Evolutionary conservation across 192 early-diverging fungal species (phyloP), one percentile per base, ranked within the genome.

Genomic region (Mortierella antarctica): DNA sequence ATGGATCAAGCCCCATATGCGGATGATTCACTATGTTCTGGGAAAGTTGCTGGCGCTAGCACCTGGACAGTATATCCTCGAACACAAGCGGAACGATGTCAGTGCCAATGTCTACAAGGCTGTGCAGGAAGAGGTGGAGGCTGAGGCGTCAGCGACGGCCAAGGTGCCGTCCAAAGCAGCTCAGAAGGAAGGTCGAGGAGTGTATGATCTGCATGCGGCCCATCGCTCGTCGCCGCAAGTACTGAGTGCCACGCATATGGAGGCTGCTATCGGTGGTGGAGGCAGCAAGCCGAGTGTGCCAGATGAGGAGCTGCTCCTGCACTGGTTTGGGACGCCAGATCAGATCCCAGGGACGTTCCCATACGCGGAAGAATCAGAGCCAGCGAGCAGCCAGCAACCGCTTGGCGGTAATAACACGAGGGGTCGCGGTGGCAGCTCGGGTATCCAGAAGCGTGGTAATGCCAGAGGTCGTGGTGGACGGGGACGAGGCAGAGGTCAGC

Each of bases 1-100:
- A 13, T 71, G 70, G 70, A 80, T 80, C 64, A 80, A 80, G 55
- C 77, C 77, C 1, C 71, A 67, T 23, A 80, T 80, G 77, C 69
- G 77, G 0, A 4, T 72, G 53, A 80, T 80, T 46, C 77, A 80
- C 42, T 67, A 72, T 57, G 50, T 80, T 45, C 49, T 80, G 1
- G 77, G 70, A 13, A 72, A 67, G 42, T 17, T 80, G 15, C 44
- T 57, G 46, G 20, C 20, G 8, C 61, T 80, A 10, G 60, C 52
- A 21, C 70, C 77, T n/a, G 77, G 77, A 2, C 69, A 72, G 59
- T 80, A 80, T 20, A 67, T 80, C 17, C 17, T 80, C 23, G 54
- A 54, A 6, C 77, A 80, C 21, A 80, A 72, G 21, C 21, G 64
- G 21, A n/a, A 49, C 20, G 77, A 80, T 41, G 65, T 80, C 17